Conservation (phyloP, 768 basidiomycete genomes). For the Boletus rufocinnamomeus region DNA sequence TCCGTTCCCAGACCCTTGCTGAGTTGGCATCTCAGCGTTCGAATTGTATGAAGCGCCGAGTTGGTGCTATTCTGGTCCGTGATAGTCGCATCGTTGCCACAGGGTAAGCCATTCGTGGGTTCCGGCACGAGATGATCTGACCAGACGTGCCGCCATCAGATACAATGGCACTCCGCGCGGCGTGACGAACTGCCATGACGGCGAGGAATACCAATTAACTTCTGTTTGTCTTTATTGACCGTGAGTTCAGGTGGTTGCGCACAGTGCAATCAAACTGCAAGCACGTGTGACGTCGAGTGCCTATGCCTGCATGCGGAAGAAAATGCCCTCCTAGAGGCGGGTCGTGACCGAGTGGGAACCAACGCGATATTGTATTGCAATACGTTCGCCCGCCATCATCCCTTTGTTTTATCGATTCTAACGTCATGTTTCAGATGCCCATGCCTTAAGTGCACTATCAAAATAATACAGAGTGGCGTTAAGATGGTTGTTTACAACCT, state of each 20-base stretch:
- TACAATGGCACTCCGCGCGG: conserved; percentile 98
- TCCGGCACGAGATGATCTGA: conserved; percentile 1
- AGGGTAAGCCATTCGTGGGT: conserved; percentile 49
- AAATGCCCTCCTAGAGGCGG: conserved; percentile 93
- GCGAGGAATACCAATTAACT: conserved; percentile 7
- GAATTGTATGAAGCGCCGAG: conserved; percentile 97
- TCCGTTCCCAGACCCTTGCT: conserved; percentile 70
- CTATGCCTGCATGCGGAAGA: conserved; percentile 98
- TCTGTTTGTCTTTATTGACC: conserved; percentile 41
- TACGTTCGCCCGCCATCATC: conserved; percentile 60
- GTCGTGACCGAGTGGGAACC: conserved; percentile 82
- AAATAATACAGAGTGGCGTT: conserved; percentile 95
- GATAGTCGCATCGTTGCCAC: conserved; percentile 79
- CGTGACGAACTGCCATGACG: conserved; percentile 75
- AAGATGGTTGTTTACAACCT: conserved; percentile 92
- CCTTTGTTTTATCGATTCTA: conserved; percentile 1
- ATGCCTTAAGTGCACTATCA: conserved; percentile 94
- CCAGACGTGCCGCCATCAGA: conserved; percentile 41
- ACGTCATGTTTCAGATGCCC: conserved; percentile 69
- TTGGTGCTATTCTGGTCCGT: conserved; percentile 91
- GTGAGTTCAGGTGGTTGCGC: conserved; percentile 85
- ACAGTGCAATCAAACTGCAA: conserved; percentile 65
- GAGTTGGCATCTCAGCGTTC: conserved; percentile 86
- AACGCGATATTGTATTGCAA: conserved; percentile 95
- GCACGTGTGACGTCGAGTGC: conserved; percentile 66